These are phyloP conservation scores for Jatropha curcas DNA, from an alignment of 345 rosid species.

Conservation along the genomic window DNA sequence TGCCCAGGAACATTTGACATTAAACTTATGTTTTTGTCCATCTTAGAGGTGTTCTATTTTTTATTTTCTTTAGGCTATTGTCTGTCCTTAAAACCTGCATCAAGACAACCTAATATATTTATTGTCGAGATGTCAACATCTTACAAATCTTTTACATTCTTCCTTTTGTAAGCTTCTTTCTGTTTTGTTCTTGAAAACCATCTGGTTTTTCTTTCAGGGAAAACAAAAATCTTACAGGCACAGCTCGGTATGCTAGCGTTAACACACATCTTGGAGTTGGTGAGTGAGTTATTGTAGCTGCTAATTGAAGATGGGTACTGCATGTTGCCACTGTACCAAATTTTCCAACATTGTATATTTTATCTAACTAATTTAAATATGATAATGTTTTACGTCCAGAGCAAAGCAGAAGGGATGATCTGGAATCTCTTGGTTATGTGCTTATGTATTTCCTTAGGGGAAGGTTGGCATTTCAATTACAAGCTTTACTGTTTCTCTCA, in stretches of 20 bases:
- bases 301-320: background rate
- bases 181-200: slow-evolving; percentile 7
- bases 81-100: background rate
- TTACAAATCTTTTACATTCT: background rate
- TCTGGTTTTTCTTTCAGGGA: slow-evolving; percentile 54
- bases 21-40: background rate
- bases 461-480: slow-evolving; percentile 49
- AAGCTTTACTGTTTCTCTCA: background rate
- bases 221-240: slow-evolving; percentile 97
- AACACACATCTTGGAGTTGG: slow-evolving; percentile 98
- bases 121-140: background rate
- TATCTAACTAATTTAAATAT: background rate
- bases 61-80: background rate
- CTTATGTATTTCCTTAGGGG: slow-evolving; percentile 96
- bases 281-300: slow-evolving; percentile 32
- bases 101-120: background rate
- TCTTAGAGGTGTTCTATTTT: background rate
- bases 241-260: slow-evolving; percentile 96
- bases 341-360: background rate
- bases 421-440: slow-evolving; percentile 99
- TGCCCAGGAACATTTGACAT: background rate
- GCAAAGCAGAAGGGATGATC: slow-evolving; percentile 99
- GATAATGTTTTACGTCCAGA: slow-evolving; percentile 47
- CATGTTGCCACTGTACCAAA: background rate
- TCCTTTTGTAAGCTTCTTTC: slow-evolving; percentile 5